These are phyloP conservation scores for Schwanniomyces etchellsii DNA, from an alignment of 1,139 yeast genomes.

Conservation along the genomic window DNA sequence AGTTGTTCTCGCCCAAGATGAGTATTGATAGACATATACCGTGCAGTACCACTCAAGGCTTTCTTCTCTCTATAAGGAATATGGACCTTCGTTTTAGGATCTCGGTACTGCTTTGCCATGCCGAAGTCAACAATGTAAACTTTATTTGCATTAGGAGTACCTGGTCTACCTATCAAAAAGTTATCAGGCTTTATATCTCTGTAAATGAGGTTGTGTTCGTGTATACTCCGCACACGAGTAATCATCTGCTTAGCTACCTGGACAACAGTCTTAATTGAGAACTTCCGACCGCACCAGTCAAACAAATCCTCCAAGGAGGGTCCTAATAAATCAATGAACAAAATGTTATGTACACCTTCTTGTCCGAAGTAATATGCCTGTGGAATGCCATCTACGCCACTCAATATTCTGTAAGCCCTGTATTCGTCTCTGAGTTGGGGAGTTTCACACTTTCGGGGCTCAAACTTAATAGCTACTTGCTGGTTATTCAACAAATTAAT, in stretches of 20 bases:
- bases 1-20: conserved; percentile 63
- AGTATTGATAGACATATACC: conserved; percentile 63
- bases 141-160: conserved; percentile 55
- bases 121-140: conserved; percentile 49
- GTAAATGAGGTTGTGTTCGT: conserved; percentile 64
- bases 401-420: conserved; percentile 62
- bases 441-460: conserved; percentile 74
- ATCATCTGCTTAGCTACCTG: conserved; percentile 77
- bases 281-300: conserved; percentile 77
- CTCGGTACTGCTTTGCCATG: conserved; percentile 65
- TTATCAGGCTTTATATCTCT: conserved; percentile 78
- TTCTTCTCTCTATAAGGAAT: conserved; percentile 61
- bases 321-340: conserved; percentile 69
- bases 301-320: conserved; percentile 75
- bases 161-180: conserved; percentile 66
- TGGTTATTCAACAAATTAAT: conserved; percentile 74
- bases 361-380: conserved; percentile 76
- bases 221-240: conserved; percentile 58
- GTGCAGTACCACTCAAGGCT: conserved; percentile 59
- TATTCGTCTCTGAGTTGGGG: conserved; percentile 78
- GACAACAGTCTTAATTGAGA: conserved; percentile 64
- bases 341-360: conserved; percentile 71
- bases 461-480: conserved; percentile 75
- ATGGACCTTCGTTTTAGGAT: conserved; percentile 53
- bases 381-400: conserved; percentile 62